Conservation (phyloP, 2,329 filamentous ascomycete genomes). For the Neopestalotiopsis clavispora region DNA sequence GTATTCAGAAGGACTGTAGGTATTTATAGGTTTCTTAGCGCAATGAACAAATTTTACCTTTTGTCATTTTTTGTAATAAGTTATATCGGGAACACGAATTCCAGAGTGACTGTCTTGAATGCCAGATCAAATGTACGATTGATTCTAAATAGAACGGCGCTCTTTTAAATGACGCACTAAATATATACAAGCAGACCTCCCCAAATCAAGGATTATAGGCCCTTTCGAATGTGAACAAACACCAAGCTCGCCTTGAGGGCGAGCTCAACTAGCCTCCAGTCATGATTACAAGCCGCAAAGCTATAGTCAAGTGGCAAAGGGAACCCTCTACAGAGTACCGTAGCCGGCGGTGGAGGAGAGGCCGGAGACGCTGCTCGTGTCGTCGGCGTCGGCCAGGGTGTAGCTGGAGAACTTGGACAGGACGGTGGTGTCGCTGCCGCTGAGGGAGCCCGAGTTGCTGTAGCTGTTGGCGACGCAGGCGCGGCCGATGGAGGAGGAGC, state of each 20-base stretch:
- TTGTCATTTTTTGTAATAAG: not conserved
- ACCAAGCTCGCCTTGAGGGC: not conserved
- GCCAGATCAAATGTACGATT: not conserved
- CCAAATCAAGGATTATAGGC: not conserved
- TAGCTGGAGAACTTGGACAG: slow-evolving; percentile 20
- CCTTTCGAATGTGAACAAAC: not conserved
- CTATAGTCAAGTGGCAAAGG: not conserved
- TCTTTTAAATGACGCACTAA: slow-evolving; percentile 3
- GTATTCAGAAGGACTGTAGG: not conserved
- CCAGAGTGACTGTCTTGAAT: not conserved
- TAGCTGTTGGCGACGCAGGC: slow-evolving; percentile 19
- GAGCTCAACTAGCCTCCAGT: not conserved
- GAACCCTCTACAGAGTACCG: slow-evolving; percentile 15
- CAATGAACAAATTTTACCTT: not conserved
- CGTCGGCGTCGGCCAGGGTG: slow-evolving; percentile 18
- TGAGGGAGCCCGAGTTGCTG: slow-evolving; percentile 17
- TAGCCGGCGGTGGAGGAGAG: slow-evolving; percentile 17
- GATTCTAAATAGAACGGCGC: slow-evolving; percentile 7
- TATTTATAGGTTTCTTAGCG: not conserved
- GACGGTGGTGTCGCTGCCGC: slow-evolving; percentile 17
- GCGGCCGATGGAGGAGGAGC: slow-evolving; percentile 18
- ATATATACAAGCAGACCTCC: slow-evolving; percentile 12
- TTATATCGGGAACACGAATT: not conserved
- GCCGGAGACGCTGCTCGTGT: slow-evolving; percentile 12
- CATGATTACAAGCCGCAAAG: not conserved